Percentiles rank a stretch among this genome's conserved stretches.
phyloP scores from a whole-genome alignment of 73 alveolate species.

The Stentor coeruleus region DNA sequence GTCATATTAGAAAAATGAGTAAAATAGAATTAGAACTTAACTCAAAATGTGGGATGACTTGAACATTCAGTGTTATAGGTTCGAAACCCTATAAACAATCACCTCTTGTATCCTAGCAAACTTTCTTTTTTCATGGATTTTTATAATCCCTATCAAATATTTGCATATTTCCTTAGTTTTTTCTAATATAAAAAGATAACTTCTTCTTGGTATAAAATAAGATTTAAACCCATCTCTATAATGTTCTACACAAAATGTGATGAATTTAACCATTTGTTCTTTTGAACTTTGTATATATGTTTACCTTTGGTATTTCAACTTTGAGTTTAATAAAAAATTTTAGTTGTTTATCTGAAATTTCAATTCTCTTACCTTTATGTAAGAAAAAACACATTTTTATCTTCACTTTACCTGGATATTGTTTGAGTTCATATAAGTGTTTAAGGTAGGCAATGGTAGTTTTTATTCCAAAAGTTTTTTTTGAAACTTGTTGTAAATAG shows the following conservation, averaged over 20 bases:
- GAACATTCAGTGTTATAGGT: too few relatives aligned
- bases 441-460: not conserved
- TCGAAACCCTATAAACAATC: not conserved
- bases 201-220: not conserved
- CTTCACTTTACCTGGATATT: not conserved
- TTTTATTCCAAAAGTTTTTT: not conserved
- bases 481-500: not conserved
- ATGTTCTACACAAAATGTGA: not conserved
- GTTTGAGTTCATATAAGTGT: too few relatives aligned
- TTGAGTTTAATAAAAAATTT: too few relatives aligned
- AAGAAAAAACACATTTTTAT: not conserved
- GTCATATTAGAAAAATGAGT: too few relatives aligned
- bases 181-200: not conserved
- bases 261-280: not conserved
- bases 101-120: not conserved
- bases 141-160: not conserved
- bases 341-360: not conserved
- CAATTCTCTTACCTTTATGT: not conserved
- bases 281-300: not conserved
- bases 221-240: not conserved
- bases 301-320: not conserved
- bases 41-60: too few relatives aligned
- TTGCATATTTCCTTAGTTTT: not conserved
- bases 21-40: too few relatives aligned
- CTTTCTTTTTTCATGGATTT: not conserved